These are phyloP conservation scores for Alternaria alternata DNA, from an alignment of 2,329 filamentous ascomycete genomes.

Conservation along the genomic window DNA sequence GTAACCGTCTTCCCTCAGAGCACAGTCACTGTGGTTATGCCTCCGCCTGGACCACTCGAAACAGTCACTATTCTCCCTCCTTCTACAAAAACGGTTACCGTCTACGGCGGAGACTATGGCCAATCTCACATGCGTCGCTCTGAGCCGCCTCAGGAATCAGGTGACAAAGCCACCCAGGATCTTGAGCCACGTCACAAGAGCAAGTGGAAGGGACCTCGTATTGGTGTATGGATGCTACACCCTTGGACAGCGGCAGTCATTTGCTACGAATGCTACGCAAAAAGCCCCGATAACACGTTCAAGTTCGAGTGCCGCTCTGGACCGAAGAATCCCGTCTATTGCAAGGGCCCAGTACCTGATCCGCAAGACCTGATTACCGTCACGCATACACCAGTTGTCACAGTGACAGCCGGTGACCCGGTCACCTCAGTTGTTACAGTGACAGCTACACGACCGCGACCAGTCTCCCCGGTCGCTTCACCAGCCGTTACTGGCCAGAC, in stretches of 20 bases:
- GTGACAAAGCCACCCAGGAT: background rate
- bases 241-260: constrained; percentile 29
- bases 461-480: background rate
- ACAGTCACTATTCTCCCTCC: background rate
- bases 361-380: constrained; percentile 4
- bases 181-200: constrained; percentile 14
- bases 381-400: constrained; percentile 5
- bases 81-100: background rate
- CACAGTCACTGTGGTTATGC: background rate
- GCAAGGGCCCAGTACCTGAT: constrained; percentile 9
- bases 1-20: background rate
- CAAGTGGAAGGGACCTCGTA: constrained; percentile 13
- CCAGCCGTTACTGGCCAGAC: background rate
- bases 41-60: background rate
- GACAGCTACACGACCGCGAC: background rate
- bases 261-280: constrained; percentile 39
- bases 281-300: constrained; percentile 10
- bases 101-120: background rate
- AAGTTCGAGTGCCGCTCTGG: constrained; percentile 32
- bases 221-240: constrained; percentile 36
- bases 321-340: constrained; percentile 8
- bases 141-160: background rate
- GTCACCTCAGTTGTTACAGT: constrained; percentile 3
- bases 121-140: background rate
- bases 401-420: background rate